Evolutionary conservation across 345 rosid genomes (phyloP).

Genomic region (Aurinia saxatilis): DNA sequence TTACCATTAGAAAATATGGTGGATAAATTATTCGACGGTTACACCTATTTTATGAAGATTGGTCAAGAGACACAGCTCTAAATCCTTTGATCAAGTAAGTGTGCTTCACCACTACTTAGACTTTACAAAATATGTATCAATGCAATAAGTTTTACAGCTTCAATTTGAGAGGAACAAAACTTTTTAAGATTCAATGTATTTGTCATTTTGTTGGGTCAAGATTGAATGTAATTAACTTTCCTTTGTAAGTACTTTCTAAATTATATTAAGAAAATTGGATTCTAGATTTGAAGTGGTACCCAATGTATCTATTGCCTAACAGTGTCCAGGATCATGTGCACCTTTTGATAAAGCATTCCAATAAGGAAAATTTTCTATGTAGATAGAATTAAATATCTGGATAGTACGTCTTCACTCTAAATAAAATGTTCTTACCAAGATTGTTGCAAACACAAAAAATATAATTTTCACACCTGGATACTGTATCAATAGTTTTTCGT

Average conservation of each 20-base stretch:
- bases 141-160: too few species aligned
- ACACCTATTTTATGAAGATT: too few species aligned
- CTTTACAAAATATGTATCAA: background rate
- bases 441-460: background rate
- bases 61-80: too few species aligned
- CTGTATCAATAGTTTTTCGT: background rate
- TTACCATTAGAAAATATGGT: too few species aligned
- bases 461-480: background rate
- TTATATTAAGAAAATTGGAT: background rate
- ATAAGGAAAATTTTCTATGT: background rate
- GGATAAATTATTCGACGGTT: too few species aligned
- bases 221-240: background rate
- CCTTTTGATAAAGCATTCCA: background rate
- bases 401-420: too few species aligned
- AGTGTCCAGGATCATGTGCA: constrained; percentile 26
- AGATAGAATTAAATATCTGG: background rate
- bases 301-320: constrained; percentile 6
- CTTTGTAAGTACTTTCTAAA: background rate
- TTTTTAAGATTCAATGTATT: background rate
- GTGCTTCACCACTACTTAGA: background rate
- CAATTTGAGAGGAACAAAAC: background rate
- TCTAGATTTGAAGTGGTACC: constrained; percentile 9
- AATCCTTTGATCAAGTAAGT: background rate
- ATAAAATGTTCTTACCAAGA: too few species aligned
- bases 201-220: background rate